Conservation (phyloP, 371 early-diverging fungal species). For the Rhizopus arrhizus region DNA sequence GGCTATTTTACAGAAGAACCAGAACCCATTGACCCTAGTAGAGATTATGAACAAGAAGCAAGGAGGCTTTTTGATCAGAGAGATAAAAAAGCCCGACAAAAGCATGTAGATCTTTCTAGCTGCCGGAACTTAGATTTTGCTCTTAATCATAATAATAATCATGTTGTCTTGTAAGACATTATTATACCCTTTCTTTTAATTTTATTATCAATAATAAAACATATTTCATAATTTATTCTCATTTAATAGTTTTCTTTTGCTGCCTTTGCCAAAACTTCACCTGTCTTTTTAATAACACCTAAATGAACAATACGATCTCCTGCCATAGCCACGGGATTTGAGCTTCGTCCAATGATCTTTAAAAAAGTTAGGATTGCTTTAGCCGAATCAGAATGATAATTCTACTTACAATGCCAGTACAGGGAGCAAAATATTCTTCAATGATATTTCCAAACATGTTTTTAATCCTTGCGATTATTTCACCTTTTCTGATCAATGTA, state of each 20-base stretch:
- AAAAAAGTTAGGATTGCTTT: not conserved
- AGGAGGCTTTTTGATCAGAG: slow-evolving; percentile 13
- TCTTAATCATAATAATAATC: too few relatives aligned
- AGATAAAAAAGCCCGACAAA: slow-evolving; percentile 24
- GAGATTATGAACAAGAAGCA: slow-evolving; percentile 39
- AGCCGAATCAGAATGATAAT: slow-evolving; percentile 30
- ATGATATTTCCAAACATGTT: slow-evolving; percentile 92
- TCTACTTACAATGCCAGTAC: slow-evolving; percentile 76
- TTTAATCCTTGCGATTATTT: slow-evolving; percentile 86
- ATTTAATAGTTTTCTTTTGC: slow-evolving; percentile 64
- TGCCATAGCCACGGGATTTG: slow-evolving; percentile 78
- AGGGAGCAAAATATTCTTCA: slow-evolving; percentile 86
- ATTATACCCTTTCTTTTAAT: too few relatives aligned
- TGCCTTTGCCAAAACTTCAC: slow-evolving; percentile 51
- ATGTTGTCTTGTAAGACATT: too few relatives aligned
- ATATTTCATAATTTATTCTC: not conserved
- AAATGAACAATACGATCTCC: slow-evolving; percentile 82
- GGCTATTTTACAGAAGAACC: slow-evolving; percentile 45
- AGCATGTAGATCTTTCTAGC: slow-evolving; percentile 6
- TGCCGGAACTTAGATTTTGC: too few relatives aligned
- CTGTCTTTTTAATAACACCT: slow-evolving; percentile 70
- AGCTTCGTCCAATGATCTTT: slow-evolving; percentile 51
- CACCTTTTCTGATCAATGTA: slow-evolving; percentile 83
- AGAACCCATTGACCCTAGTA: slow-evolving; percentile 43
- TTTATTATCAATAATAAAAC: too few relatives aligned